Percentiles rank a stretch among this genome's conserved stretches.
Conservation (phyloP, 1,139 yeast species). For the Meyerozyma elateridarum region DNA sequence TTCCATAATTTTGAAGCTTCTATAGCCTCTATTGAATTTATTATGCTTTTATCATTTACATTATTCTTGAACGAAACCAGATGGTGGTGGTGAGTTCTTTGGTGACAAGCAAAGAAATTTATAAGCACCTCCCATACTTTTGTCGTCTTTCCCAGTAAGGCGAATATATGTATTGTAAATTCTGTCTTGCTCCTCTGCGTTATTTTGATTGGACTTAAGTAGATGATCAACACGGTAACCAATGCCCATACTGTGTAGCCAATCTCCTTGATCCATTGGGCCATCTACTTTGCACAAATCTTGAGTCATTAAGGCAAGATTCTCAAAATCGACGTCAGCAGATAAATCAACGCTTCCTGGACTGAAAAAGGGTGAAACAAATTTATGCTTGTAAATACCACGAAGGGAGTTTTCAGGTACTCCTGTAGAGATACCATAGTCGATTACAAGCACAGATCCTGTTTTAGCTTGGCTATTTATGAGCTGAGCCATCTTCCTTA, state of each 20-base stretch:
- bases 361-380: slow-evolving; percentile 68
- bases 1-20: background rate
- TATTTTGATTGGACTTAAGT: slow-evolving; percentile 27
- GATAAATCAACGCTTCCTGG: slow-evolving; percentile 85
- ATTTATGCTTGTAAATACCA: slow-evolving; percentile 68
- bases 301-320: slow-evolving; percentile 31
- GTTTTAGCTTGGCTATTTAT: slow-evolving; percentile 25
- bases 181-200: slow-evolving; percentile 35
- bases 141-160: slow-evolving; percentile 55
- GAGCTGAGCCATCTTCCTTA: slow-evolving; percentile 42
- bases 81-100: no score
- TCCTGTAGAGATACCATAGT: slow-evolving; percentile 63
- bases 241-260: slow-evolving; percentile 73
- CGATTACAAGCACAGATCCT: slow-evolving; percentile 73
- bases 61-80: no score
- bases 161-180: slow-evolving; percentile 59
- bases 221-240: slow-evolving; percentile 64
- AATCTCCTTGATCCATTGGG: slow-evolving; percentile 75
- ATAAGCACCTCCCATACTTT: slow-evolving; percentile 74
- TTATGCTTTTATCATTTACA: no score
- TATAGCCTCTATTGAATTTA: no score
- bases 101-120: slow-evolving; percentile 68
- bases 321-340: slow-evolving; percentile 76
- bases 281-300: slow-evolving; percentile 37
- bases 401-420: slow-evolving; percentile 69